phyloP scores from a whole-genome alignment of 768 basidiomycete species.

The Psilocybe sp. region DNA sequence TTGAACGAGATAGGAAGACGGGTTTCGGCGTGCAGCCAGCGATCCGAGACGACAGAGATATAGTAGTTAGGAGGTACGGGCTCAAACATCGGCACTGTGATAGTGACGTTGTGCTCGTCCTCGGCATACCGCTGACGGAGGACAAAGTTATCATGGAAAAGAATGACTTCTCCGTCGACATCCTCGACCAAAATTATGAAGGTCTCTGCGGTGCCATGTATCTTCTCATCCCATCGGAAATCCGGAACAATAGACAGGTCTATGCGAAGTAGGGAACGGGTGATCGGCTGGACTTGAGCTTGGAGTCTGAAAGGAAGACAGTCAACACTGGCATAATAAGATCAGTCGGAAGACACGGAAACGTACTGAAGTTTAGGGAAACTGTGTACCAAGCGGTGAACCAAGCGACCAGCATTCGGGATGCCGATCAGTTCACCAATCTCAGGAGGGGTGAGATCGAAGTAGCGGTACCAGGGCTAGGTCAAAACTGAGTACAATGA shows the following conservation, averaged over 20 bases:
- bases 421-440: constrained; percentile 94
- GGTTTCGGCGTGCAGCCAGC: constrained; percentile 95
- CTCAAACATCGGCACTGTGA: constrained; percentile 96
- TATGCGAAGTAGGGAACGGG: constrained; percentile 86
- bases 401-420: constrained; percentile 87
- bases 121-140: constrained; percentile 90
- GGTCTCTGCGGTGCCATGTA: constrained; percentile 84
- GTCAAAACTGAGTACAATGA: constrained; percentile 1
- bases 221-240: constrained; percentile 96
- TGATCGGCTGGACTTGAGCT: constrained; percentile 96
- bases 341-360: neutral
- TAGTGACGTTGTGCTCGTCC: constrained; percentile 90
- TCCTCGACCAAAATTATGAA: constrained; percentile 96
- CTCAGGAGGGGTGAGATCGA: constrained; percentile 87
- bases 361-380: constrained; percentile 92
- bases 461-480: constrained; percentile 95
- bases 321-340: neutral
- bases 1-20: constrained; percentile 96
- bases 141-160: constrained; percentile 92
- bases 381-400: constrained; percentile 90
- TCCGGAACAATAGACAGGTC: constrained; percentile 96
- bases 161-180: constrained; percentile 93
- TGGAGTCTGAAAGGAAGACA: constrained; percentile 54
- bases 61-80: constrained; percentile 98
- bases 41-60: constrained; percentile 90